Base-by-base conservation (phyloP, 164 flowering plant genomes). In the Magnolia kwangsiensis region DNA sequence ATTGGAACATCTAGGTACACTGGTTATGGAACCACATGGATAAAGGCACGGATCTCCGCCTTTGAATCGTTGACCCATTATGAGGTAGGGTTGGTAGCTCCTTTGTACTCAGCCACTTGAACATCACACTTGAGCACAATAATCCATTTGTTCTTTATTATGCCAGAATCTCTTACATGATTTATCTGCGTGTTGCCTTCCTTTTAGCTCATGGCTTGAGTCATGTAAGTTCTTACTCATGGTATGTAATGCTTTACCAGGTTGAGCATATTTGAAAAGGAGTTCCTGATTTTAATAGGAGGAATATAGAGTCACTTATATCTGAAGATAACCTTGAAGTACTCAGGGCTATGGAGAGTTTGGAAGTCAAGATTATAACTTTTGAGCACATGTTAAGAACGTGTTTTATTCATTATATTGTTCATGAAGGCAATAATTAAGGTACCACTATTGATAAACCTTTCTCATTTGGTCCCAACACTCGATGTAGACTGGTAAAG, bases 351-450 rank as follows among this genome's bases (percentile, higher is more conserved):
- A 65, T 92, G 82, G 95, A 90, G 82, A 84, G 78, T 73, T 83
- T 92, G 85, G 88, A 81, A 82, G 83, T 82, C 85, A 91, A 92
- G 84, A 85, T 92, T 75, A 88, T 92, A 55, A 76, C 79, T 63
- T 81, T 84, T 78, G 97, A 96, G 87, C 92, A 94, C 88, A 88
- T 70, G 99, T 95, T 75, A 83, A 49, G 76, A 77, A 69, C 21
- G 49, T 51, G 50, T 50, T 51, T 50, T 76, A 55, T 50, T 76
- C 50, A 13, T 66, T 31, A 24, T 66, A 19, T 31, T 31, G 37
- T 27, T 67, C 27, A 20, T 67, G n/a, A 31, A 67, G 71, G n/a
- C 71, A 10, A 67, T 19, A 6, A 58, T 67, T 51, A 1, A 11
- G 45, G 49, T 65, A 65, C 13, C 69, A 24, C 31, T 75, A 64